Evolutionary conservation across 148 eudicot genomes (phyloP).

Genomic region (Drosera capensis): DNA sequence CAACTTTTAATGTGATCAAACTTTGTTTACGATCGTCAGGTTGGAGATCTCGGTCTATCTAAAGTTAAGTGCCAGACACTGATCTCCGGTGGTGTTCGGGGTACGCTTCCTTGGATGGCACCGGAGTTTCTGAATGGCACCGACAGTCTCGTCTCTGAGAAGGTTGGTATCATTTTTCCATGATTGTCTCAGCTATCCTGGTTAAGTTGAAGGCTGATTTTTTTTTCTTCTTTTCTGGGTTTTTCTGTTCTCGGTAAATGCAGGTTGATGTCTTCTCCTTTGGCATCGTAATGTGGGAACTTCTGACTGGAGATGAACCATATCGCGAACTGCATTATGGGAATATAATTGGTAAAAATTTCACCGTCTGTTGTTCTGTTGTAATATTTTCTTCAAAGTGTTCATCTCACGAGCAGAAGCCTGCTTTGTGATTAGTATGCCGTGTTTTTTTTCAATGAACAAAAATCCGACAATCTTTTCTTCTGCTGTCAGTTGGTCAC

Average conservation of each 20-base stretch:
- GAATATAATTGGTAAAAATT: conserved; percentile 54
- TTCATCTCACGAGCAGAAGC: too few species aligned
- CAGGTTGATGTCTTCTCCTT: conserved; percentile 96
- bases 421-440: too few species aligned
- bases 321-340: conserved; percentile 89
- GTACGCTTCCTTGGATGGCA: conserved; percentile 99
- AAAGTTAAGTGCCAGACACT: conserved; percentile 88
- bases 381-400: neutral
- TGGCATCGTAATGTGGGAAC: conserved; percentile 96
- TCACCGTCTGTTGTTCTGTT: neutral
- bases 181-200: neutral
- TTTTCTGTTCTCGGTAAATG: neutral
- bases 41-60: conserved; percentile 88
- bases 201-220: neutral
- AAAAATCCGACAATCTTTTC: too few species aligned
- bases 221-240: neutral
- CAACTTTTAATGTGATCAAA: neutral
- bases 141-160: conserved; percentile 82
- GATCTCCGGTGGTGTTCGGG: conserved; percentile 89
- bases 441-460: too few species aligned
- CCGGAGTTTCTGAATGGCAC: conserved; percentile 92
- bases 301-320: conserved; percentile 89
- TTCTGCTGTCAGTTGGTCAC: too few species aligned
- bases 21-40: conserved; percentile 24
- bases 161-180: conserved; percentile 25